Conservation (phyloP, 1,139 yeast genomes). For the Candida tetrigidarum region DNA sequence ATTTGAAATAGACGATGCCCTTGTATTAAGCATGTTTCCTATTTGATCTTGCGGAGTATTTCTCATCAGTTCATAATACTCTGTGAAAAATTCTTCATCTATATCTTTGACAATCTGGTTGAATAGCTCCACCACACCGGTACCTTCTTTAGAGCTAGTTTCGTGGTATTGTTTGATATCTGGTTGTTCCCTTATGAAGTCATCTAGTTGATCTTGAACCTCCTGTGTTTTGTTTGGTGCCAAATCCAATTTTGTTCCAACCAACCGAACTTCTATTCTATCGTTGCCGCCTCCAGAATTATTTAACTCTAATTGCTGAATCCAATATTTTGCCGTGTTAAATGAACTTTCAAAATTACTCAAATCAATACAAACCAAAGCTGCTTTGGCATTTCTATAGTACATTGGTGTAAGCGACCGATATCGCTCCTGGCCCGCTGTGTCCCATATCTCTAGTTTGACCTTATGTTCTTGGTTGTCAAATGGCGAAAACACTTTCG, state of each 20-base stretch:
- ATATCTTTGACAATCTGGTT: conserved; percentile 47
- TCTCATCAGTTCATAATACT: conserved; percentile 18
- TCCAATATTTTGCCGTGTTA: conserved; percentile 48
- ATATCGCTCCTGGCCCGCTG: conserved; percentile 57
- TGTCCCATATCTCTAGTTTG: conserved; percentile 54
- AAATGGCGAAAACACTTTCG: conserved; percentile 33
- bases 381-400: conserved; percentile 49
- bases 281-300: conserved; percentile 21
- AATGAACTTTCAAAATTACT: conserved; percentile 37
- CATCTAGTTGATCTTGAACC: conserved; percentile 13
- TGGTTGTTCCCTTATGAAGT: conserved; percentile 13
- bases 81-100: conserved; percentile 32
- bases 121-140: conserved; percentile 48
- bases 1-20: conserved; percentile 13
- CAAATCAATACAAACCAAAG: conserved; percentile 43
- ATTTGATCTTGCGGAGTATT: conserved; percentile 14
- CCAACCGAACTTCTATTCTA: conserved; percentile 27
- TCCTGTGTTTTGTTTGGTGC: conserved; percentile 8
- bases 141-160: conserved; percentile 54
- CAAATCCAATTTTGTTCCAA: conserved; percentile 42
- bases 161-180: conserved; percentile 22
- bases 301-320: conserved; percentile 41
- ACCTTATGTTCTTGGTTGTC: conserved; percentile 22
- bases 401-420: conserved; percentile 54
- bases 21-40: conserved; percentile 15